Evolutionary conservation across 1,284 basidiomycete genomes (phyloP), one percentile per base, ranked within the genome.

Genomic region (Ustilago shanxiensis): DNA sequence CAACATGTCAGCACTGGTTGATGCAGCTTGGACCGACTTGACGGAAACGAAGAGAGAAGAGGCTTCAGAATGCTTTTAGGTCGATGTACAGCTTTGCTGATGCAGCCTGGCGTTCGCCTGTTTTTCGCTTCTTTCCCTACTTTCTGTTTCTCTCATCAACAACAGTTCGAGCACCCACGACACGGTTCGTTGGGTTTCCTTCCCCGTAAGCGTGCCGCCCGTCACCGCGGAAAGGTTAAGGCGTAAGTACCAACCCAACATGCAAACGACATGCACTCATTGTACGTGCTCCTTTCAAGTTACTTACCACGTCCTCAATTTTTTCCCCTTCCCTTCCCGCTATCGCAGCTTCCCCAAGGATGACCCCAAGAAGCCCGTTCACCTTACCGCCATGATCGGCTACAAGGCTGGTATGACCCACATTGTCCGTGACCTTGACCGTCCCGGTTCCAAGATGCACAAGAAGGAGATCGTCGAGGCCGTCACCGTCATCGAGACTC

Each of bases 391-490:
- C 83, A 90, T 93, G 88, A 92, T 99, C 91, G 97, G 96, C 84
- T 99, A 98, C 93, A 99, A 99, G 92, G 97, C 96, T 82, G 97
- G 97, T 87, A 99, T 99, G 97, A 98, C 95, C 89, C 97, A 99
- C 88, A 91, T 99, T 86, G 96, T 99, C 78, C 94, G 97, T 87
- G 97, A 99, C 87, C 93, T 99, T 85, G 97, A 99, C 89, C 94
- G 96, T 88, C 95, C 96, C 66, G 97, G 96, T 82, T 98, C 95
- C 86, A 68, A 67, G 72, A 35, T 77, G 62, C 73, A 79, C 66
- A 85, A 85, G 83, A 76, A 94, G 88, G 97, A 99, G 89, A 92
- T 99, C 78, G 97, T 99, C 80, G 97, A 99, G 90, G 95, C 96
- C 57, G 95, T 96, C 83, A 93, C 95, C 79, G 89, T 99, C 87